Evolutionary conservation across 768 basidiomycete species (phyloP), one percentile per base, ranked within the genome.

Genomic region (Saitozyma sp.): DNA sequence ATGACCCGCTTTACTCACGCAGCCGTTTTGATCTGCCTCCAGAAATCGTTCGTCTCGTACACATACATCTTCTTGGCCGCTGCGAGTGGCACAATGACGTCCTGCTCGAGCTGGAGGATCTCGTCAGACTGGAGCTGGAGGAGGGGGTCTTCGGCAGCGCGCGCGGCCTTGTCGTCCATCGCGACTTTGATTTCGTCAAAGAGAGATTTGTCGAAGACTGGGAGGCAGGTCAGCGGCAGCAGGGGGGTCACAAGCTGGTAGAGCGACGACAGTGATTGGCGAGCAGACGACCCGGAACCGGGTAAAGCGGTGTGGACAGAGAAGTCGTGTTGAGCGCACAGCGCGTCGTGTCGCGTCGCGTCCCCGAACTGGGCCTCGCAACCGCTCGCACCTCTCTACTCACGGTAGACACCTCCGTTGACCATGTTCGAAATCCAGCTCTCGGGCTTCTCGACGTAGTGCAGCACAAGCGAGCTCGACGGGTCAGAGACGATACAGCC

Each of bases 361-460:
- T n/a, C n/a, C n/a, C n/a, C n/a, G n/a, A n/a, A n/a, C n/a, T n/a
- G n/a, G n/a, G n/a, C n/a, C n/a, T n/a, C n/a, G n/a, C n/a, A n/a
- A n/a, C n/a, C n/a, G n/a, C n/a, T n/a, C n/a, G n/a, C n/a, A n/a
- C n/a, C n/a, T n/a, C n/a, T n/a, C n/a, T n/a, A n/a, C 74, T 69
- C 63, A 75, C 74, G 67, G 71, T 82, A 82, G 38, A 81, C 67
- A 50, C 79, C 81, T 1, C 80, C 80, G 68, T 82, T 81, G 75
- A 82, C 79, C 54, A 76, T 77, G 64, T 80, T 79, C 8, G 77
- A 79, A 59, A 83, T 80, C 78, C 78, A 82, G 51, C 73, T 76
- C 62, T 82, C 81, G 0, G 82, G 82, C 71, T 82, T 82, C 70
- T 83, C 82, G 58, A 82, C 81, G 56, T 82, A 81, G 62, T 81